Evolutionary conservation across 2,329 filamentous ascomycete species (phyloP).

Genomic region (Stemphylium beticola): DNA sequence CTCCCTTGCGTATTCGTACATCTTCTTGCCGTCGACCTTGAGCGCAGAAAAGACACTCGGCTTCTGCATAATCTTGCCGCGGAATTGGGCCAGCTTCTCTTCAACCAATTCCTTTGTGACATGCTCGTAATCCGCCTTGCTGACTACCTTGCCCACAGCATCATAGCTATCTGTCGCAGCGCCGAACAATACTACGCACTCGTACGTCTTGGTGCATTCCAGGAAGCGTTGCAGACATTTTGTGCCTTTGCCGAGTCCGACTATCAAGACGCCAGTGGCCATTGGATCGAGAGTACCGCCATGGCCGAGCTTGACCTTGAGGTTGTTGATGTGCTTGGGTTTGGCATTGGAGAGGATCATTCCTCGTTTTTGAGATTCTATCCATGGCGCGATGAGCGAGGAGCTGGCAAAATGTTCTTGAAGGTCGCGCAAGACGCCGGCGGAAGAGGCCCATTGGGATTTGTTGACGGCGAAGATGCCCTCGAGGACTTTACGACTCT

Average conservation of each 20-base stretch:
- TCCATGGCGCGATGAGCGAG: slow-evolving; percentile 75
- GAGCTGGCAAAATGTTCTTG: slow-evolving; percentile 86
- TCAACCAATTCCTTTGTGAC: slow-evolving; percentile 81
- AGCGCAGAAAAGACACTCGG: slow-evolving; percentile 93
- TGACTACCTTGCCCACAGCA: slow-evolving; percentile 80
- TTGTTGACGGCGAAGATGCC: slow-evolving; percentile 87
- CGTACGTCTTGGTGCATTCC: slow-evolving; percentile 90
- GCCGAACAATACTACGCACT: slow-evolving; percentile 87
- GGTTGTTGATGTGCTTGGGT: slow-evolving; percentile 58
- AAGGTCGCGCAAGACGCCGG: slow-evolving; percentile 86
- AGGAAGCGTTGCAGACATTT: slow-evolving; percentile 82
- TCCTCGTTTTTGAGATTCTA: slow-evolving; percentile 67
- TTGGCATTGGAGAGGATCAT: slow-evolving; percentile 63
- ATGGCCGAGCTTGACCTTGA: slow-evolving; percentile 90
- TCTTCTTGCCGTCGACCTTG: slow-evolving; percentile 89
- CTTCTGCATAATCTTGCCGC: slow-evolving; percentile 84
- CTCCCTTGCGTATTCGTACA: slow-evolving; percentile 95
- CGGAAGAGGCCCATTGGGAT: slow-evolving; percentile 83
- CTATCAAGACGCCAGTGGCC: slow-evolving; percentile 89
- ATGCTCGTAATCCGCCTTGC: slow-evolving; percentile 76
- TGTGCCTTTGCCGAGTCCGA: slow-evolving; percentile 86
- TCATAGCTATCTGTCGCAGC: slow-evolving; percentile 94
- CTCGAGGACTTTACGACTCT: slow-evolving; percentile 60
- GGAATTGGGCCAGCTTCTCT: slow-evolving; percentile 74
- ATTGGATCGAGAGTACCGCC: slow-evolving; percentile 94